These are phyloP conservation scores for Vigna reflexopilosa DNA, from an alignment of 306 rosid genomes.

Conservation along the genomic window DNA sequence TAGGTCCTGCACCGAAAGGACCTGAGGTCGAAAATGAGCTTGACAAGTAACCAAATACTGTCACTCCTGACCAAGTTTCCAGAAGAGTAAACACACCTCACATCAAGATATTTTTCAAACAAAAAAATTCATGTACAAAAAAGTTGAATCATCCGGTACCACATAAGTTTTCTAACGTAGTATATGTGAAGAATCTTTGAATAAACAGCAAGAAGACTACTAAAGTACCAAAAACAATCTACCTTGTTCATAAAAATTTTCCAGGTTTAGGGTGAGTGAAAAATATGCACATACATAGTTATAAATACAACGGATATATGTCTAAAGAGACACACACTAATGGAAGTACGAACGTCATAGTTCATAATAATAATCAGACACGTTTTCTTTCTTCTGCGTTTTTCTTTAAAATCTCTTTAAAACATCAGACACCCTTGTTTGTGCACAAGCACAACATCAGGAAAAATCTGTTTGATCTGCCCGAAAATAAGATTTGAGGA, in stretches of 20 bases:
- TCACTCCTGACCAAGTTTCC: slow-evolving; percentile 29
- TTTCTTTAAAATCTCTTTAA: not conserved
- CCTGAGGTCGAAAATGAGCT: slow-evolving; percentile 32
- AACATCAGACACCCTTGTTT: not conserved
- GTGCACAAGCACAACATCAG: not conserved
- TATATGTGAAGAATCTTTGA: slow-evolving; percentile 15
- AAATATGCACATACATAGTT: not conserved
- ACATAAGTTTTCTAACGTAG: not conserved
- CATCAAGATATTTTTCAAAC: not conserved
- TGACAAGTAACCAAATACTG: slow-evolving; percentile 45
- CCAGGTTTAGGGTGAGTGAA: not conserved
- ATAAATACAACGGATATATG: not conserved
- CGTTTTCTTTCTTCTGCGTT: not conserved
- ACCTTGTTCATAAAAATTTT: not conserved
- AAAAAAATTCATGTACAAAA: not conserved
- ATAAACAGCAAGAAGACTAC: not conserved
- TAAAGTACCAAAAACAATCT: not conserved
- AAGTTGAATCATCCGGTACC: not conserved
- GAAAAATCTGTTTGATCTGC: not conserved
- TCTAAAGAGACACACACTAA: not conserved
- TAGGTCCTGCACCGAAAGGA: slow-evolving; percentile 42
- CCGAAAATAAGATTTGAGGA: not conserved
- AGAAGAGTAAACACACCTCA: slow-evolving; percentile 13
- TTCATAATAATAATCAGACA: not conserved
- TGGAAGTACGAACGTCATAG: not conserved